Conservation (phyloP, 768 basidiomycete species). For the Tricholoma matsutake region DNA sequence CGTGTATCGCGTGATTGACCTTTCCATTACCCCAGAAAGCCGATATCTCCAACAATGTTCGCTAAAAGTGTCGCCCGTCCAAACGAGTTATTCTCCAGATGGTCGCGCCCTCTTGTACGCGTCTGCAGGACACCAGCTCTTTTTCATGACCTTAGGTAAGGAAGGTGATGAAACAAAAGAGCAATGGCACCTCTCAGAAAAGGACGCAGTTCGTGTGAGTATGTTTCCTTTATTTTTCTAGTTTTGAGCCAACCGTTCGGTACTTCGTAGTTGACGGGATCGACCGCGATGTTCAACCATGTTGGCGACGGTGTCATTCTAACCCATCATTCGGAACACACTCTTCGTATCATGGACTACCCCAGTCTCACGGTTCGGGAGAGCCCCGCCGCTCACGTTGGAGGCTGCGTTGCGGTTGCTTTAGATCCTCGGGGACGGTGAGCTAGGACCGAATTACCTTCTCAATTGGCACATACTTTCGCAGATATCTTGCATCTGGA, state of each 20-base stretch:
- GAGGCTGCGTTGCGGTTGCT: constrained; percentile 74
- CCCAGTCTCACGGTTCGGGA: constrained; percentile 58
- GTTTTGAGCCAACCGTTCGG: neutral
- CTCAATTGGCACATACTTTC: constrained; percentile 6
- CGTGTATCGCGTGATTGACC: neutral
- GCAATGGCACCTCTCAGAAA: constrained; percentile 44
- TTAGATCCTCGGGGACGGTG: constrained; percentile 78
- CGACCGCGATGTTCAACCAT: constrained; percentile 75
- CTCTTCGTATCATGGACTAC: constrained; percentile 67
- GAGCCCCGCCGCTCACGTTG: constrained; percentile 71
- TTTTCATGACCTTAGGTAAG: constrained; percentile 56
- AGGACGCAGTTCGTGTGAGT: constrained; percentile 42
- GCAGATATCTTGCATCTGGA: constrained; percentile 76
- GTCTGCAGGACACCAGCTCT: constrained; percentile 57
- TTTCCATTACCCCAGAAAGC: constrained; percentile 48
- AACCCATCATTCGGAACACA: constrained; percentile 60
- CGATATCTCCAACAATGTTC: constrained; percentile 59
- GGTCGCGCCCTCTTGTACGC: constrained; percentile 64
- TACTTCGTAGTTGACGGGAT: constrained; percentile 43
- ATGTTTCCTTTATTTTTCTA: neutral
- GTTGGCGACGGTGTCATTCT: constrained; percentile 68
- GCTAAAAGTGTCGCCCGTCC: constrained; percentile 58
- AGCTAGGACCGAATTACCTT: constrained; percentile 3
- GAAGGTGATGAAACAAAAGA: constrained; percentile 48
- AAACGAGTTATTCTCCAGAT: constrained; percentile 71